These are phyloP conservation scores for Geotrichum siamense DNA, from an alignment of 1,139 yeast species.

Conservation along the genomic window DNA sequence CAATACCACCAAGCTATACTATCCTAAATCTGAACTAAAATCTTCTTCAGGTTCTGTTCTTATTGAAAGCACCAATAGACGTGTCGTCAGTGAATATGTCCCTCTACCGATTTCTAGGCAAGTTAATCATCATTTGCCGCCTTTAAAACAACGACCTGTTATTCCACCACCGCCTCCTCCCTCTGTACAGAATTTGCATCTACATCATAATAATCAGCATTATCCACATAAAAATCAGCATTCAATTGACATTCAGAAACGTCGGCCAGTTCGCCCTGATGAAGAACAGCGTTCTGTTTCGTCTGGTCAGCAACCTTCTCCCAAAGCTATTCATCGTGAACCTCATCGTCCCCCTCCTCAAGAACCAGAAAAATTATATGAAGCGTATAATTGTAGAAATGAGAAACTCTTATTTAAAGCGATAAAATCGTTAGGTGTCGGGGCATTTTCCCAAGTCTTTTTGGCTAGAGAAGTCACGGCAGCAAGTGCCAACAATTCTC, in stretches of 20 bases:
- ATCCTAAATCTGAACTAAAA: not conserved
- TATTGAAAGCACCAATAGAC: constrained; percentile 1
- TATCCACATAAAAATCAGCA: not conserved
- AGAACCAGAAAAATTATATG: constrained; percentile 20
- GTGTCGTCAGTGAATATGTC: constrained; percentile 18
- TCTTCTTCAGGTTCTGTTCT: not conserved
- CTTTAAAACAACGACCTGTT: not conserved
- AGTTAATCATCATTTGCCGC: not conserved
- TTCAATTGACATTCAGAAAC: not conserved
- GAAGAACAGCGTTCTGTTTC: not conserved
- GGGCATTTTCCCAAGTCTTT: constrained; percentile 38
- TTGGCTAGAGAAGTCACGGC: not conserved
- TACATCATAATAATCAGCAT: not conserved
- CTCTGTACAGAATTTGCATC: not conserved
- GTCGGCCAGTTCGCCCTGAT: not conserved
- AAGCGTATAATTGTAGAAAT: constrained; percentile 27
- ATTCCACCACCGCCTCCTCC: not conserved
- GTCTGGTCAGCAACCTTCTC: constrained; percentile 2
- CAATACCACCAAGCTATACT: not conserved
- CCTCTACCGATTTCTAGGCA: constrained; percentile 10
- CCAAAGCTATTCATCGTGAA: not conserved
- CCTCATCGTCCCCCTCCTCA: constrained; percentile 1
- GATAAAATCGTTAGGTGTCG: constrained; percentile 34
- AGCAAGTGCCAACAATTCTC: not conserved
- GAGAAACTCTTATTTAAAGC: constrained; percentile 32